A percentile compares a stretch with the other conserved stretches of the same genome.
phyloP scores from a whole-genome alignment of 2,329 filamentous ascomycete species.

The Fusarium sacchari region DNA sequence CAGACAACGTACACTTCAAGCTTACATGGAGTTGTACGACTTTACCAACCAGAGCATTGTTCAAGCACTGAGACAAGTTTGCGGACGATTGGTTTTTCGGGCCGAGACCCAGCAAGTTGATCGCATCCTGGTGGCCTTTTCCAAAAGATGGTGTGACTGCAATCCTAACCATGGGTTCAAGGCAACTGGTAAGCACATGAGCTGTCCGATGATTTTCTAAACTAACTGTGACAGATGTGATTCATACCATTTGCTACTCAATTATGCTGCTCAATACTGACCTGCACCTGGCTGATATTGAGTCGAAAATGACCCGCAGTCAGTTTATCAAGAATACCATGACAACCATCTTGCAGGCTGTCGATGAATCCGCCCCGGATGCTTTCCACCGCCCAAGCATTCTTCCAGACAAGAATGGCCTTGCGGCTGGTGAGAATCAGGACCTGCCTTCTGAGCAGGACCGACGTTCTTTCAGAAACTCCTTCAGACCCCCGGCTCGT shows the following conservation, averaged over 20 bases:
- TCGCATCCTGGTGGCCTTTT: slow-evolving; percentile 89
- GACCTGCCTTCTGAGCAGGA: slow-evolving; percentile 51
- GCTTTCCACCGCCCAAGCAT: slow-evolving; percentile 70
- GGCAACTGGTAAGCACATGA: slow-evolving; percentile 70
- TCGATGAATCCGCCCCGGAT: slow-evolving; percentile 76
- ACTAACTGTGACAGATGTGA: slow-evolving; percentile 73
- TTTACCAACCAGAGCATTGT: slow-evolving; percentile 86
- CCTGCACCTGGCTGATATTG: slow-evolving; percentile 92
- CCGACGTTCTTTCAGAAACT: slow-evolving; percentile 55
- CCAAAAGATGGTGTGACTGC: slow-evolving; percentile 90
- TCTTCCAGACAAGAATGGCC: slow-evolving; percentile 56
- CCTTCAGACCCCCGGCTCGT: slow-evolving; percentile 62
- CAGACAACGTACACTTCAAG: slow-evolving; percentile 68
- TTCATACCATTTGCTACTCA: slow-evolving; percentile 97
- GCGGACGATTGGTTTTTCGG: slow-evolving; percentile 81
- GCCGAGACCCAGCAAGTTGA: slow-evolving; percentile 98
- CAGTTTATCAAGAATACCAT: slow-evolving; percentile 98
- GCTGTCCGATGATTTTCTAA: not conserved
- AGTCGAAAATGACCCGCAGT: slow-evolving; percentile 92
- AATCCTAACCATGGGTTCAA: slow-evolving; percentile 96
- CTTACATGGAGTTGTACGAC: slow-evolving; percentile 94
- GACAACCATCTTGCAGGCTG: slow-evolving; percentile 82
- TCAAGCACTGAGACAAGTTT: slow-evolving; percentile 80
- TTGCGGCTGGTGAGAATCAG: slow-evolving; percentile 48
- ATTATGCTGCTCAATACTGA: slow-evolving; percentile 96